phyloP scores from a whole-genome alignment of 1,284 basidiomycete genomes.

The Microbotryum lychnidis-dioicae region DNA sequence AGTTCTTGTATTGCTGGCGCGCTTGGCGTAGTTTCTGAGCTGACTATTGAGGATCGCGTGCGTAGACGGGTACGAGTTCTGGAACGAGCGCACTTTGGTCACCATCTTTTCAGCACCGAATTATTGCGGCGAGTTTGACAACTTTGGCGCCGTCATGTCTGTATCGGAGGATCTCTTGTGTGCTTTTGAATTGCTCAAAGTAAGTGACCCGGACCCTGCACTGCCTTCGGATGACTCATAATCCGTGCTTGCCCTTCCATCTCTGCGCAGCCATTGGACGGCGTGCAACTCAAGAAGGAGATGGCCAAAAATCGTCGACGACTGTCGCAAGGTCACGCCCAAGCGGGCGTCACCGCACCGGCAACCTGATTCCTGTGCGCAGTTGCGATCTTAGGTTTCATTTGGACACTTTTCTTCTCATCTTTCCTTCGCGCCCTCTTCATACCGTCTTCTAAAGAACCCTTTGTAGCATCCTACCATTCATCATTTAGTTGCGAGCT shows the following conservation, averaged over 20 bases:
- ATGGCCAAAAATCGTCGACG: conserved; percentile 19
- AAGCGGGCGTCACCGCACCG: too few relatives aligned
- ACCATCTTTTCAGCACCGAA: conserved; percentile 98
- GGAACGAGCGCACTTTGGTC: conserved; percentile 96
- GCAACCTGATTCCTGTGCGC: too few relatives aligned
- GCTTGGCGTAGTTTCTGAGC: neutral
- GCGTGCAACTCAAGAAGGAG: conserved; percentile 25
- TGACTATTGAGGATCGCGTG: too few relatives aligned
- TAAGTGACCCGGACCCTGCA: neutral
- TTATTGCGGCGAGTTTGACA: conserved; percentile 95
- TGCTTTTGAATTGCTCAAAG: conserved; percentile 91
- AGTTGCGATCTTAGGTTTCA: too few relatives aligned
- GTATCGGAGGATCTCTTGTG: conserved; percentile 96
- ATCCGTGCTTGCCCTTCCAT: neutral
- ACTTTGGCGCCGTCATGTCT: conserved; percentile 80
- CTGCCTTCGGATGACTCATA: too few relatives aligned
- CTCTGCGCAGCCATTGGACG: conserved; percentile 22
- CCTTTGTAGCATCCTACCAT: too few relatives aligned
- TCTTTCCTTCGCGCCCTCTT: too few relatives aligned
- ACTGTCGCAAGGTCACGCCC: neutral
- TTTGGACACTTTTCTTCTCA: too few relatives aligned
- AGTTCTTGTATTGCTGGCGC: neutral
- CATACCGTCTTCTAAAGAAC: too few relatives aligned
- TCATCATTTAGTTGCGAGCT: too few relatives aligned
- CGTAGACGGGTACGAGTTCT: conserved; percentile 83